Evolutionary conservation across 2,329 filamentous ascomycete species (phyloP).

Genomic region (Coniochaeta sp.): DNA sequence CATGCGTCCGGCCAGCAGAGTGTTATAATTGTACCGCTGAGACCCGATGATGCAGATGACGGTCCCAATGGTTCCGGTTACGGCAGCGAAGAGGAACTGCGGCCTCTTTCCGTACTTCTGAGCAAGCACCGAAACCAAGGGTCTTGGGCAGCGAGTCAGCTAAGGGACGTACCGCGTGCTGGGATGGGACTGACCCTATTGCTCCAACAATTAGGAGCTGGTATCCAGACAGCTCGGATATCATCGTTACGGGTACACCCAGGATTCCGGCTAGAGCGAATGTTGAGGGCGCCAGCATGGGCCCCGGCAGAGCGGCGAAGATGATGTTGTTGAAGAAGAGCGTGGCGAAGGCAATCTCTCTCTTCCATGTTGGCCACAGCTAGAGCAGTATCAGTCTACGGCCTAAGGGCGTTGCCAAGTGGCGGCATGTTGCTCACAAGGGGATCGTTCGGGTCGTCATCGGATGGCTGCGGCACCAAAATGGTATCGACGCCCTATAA

Average conservation of each 20-base stretch:
- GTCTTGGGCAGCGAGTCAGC: not conserved
- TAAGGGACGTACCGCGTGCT: not conserved
- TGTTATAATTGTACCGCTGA: constrained; percentile 16
- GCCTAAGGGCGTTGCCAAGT: not conserved
- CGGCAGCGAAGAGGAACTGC: constrained; percentile 21
- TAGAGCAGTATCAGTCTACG: not conserved
- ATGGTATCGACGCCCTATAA: constrained; percentile 12
- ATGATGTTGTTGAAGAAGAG: constrained; percentile 13
- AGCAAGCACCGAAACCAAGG: constrained; percentile 22
- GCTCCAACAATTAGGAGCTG: constrained; percentile 12
- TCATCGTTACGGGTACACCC: constrained; percentile 16
- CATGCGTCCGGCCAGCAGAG: constrained; percentile 22
- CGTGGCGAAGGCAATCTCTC: constrained; percentile 11
- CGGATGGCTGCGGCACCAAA: constrained; percentile 10
- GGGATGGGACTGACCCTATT: constrained; percentile 5
- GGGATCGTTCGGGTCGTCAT: constrained; percentile 10
- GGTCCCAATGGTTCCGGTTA: constrained; percentile 19
- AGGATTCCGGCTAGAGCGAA: constrained; percentile 13
- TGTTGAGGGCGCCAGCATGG: constrained; percentile 11
- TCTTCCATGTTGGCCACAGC: constrained; percentile 15
- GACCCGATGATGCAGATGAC: constrained; percentile 20
- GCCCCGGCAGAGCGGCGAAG: constrained; percentile 13
- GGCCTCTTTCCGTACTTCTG: constrained; percentile 26
- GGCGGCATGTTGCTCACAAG: constrained; percentile 3
- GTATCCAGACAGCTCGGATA: constrained; percentile 13